These are phyloP conservation scores for Mikania micrantha DNA, from an alignment of 129 eudicot species.

Conservation along the genomic window DNA sequence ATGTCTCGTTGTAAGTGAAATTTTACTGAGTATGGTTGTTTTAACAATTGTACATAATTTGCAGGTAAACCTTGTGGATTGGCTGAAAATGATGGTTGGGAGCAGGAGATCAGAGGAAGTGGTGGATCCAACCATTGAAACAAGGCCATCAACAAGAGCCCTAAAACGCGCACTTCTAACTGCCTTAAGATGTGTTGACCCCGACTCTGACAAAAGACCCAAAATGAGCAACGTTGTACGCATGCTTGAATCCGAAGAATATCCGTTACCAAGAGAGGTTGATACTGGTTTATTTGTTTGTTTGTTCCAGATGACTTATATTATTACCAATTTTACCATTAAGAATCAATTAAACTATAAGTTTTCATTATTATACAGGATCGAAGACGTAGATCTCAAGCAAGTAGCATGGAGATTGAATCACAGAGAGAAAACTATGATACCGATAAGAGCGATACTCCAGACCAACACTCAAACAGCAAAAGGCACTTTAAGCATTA, in stretches of 20 bases:
- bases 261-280: conserved; percentile 91
- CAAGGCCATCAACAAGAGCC: conserved; percentile 76
- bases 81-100: conserved; percentile 95
- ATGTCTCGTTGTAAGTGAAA: too few relatives aligned
- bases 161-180: conserved; percentile 71
- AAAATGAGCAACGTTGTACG: conserved; percentile 86
- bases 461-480: conserved; percentile 62
- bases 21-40: too few relatives aligned
- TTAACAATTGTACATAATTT: neutral
- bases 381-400: conserved; percentile 77
- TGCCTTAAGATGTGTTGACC: conserved; percentile 83
- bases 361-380: conserved; percentile 38
- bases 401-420: conserved; percentile 68
- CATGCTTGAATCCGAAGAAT: conserved; percentile 90
- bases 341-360: neutral
- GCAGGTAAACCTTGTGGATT: conserved; percentile 80
- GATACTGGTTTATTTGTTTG: conserved; percentile 4
- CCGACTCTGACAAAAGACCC: conserved; percentile 84
- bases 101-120: conserved; percentile 85
- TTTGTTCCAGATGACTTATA: neutral
- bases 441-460: conserved; percentile 75
- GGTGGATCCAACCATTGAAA: conserved; percentile 73
- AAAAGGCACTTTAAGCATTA: conserved; percentile 29
- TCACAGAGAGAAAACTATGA: conserved; percentile 67
- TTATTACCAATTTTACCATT: neutral